Evolutionary conservation across 1,284 basidiomycete genomes (phyloP), one percentile per base, ranked within the genome.

Genomic region (Veloboletus limbatus): DNA sequence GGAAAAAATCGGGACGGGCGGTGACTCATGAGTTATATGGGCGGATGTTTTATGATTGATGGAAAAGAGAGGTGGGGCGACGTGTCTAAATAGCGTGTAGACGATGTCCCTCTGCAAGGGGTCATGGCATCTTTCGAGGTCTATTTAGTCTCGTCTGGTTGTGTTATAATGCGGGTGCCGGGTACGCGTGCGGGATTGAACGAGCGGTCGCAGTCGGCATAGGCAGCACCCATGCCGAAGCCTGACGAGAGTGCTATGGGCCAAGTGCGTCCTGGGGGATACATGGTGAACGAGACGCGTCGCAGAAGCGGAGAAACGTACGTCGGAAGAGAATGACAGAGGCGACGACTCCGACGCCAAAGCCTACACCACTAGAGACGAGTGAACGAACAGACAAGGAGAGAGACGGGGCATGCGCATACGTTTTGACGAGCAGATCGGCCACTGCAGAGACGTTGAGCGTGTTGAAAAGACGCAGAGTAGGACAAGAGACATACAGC

Each of bases 251-350:
- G 82, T 51, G 92, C 88, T 53, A 98, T 88, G 20, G 96, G 96
- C 92, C 94, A 98, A 63, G 89, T 90, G 56, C 95, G 91, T 75
- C 96, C 95, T 98, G 35, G 43, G 14, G 32, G 47, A 38, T 45
- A 43, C 38, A 40, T 48, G n/a, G 27, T 53, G 50, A 51, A 44
- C 25, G 24, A 50, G n/a, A 31, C 10, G 42, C 10, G 40, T 37
- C 20, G 39, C 40, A 25, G 26, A 40, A 41, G 36, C 10, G 44
- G 24, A 49, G 46, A 18, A 16, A 88, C 95, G 72, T 62, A 98
- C 96, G 84, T 69, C 86, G 84, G 84, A 98, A 97, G 66, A 97
- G 77, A 55, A 98, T 81, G 53, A 97, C 96, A 34, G 92, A 97
- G 28, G 91, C 85, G 48, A 98, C 84, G 49, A 99, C 91, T 65